Conservation (phyloP, 2,329 filamentous ascomycete genomes). For the Penicillium sp. region DNA sequence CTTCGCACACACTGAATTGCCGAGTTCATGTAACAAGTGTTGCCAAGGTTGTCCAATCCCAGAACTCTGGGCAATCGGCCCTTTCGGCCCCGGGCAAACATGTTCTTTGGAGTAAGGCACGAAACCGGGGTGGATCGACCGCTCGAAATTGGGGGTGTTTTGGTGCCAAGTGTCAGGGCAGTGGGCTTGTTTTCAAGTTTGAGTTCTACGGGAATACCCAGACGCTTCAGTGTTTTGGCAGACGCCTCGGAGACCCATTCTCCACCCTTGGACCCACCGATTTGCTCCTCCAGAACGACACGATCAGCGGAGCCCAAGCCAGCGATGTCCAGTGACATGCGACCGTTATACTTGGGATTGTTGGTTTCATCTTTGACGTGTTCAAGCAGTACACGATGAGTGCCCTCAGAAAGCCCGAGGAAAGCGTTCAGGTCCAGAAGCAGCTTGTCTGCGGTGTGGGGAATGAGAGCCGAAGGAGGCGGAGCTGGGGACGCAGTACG, state of each 20-base stretch:
- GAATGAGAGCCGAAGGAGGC: constrained; percentile 43
- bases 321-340: constrained; percentile 63
- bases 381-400: constrained; percentile 65
- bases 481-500: constrained; percentile 48
- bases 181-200: constrained; percentile 28
- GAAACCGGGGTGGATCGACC: constrained; percentile 69
- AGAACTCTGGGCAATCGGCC: constrained; percentile 74
- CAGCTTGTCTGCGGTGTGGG: constrained; percentile 50
- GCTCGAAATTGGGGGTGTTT: constrained; percentile 46
- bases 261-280: constrained; percentile 53
- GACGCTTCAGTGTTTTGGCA: constrained; percentile 45
- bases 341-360: constrained; percentile 77
- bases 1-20: constrained; percentile 92
- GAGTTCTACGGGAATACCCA: constrained; percentile 51
- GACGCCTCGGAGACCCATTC: constrained; percentile 58
- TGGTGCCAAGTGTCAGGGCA: constrained; percentile 31
- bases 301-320: constrained; percentile 72
- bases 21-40: constrained; percentile 99
- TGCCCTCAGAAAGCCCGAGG: constrained; percentile 60
- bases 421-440: constrained; percentile 66
- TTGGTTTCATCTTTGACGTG: constrained; percentile 68
- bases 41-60: constrained; percentile 86
- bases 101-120: constrained; percentile 38
- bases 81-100: constrained; percentile 58
- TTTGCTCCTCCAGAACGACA: constrained; percentile 80